Evolutionary conservation across 495 filamentous ascomycete genomes (phyloP), one percentile per base, ranked within the genome.

Genomic region (Staphylotrichum tortipilum): DNA sequence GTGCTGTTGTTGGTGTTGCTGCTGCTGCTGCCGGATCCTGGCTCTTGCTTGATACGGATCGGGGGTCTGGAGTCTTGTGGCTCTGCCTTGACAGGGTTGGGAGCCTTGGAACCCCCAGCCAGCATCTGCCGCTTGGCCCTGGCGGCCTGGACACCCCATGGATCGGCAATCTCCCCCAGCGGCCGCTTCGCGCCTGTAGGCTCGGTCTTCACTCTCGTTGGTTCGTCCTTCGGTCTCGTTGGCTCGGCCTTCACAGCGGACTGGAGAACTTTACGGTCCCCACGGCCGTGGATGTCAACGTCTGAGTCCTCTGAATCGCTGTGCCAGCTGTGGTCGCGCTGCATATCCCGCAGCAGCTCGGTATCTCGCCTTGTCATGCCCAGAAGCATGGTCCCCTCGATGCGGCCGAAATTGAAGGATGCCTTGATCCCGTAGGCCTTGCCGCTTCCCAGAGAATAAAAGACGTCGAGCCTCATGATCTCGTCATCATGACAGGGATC

Each of bases 361-460:
- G 56, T 43, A 14, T 35, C 42, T 3, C 36, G 39, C 33, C 40
- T 17, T 3, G 56, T 41, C 19, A 40, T 37, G 4, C 31, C 43
- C 2, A 59, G 18, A 7, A 59, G 34, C 53, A 59, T 59, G 9
- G 35, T 49, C 2, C 57, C 57, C 23, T 47, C 54, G 4, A 57
- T 2, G 1, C 38, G 0, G 17, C 54, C 50, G 21, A 57, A 36
- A 22, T 18, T n/a, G 26, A 59, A 59, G 1, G 54, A 44, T 4
- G 54, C 57, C 9, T 12, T 12, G 6, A 50, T 39, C 7, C 54
- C 54, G 17, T 59, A 41, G n/a, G 54, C 19, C 49, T 44, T 1
- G 42, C 19, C 1, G 54, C n/a, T n/a, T n/a, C n/a, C n/a, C n/a
- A n/a, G n/a, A n/a, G n/a, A n/a, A n/a, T n/a, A 37, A 2, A 36